A percentile compares a stretch with the other conserved stretches of the same genome.
These are phyloP conservation scores for Aspergillus coremiiformis DNA, from an alignment of 495 filamentous ascomycete genomes.

Conservation along the genomic window DNA sequence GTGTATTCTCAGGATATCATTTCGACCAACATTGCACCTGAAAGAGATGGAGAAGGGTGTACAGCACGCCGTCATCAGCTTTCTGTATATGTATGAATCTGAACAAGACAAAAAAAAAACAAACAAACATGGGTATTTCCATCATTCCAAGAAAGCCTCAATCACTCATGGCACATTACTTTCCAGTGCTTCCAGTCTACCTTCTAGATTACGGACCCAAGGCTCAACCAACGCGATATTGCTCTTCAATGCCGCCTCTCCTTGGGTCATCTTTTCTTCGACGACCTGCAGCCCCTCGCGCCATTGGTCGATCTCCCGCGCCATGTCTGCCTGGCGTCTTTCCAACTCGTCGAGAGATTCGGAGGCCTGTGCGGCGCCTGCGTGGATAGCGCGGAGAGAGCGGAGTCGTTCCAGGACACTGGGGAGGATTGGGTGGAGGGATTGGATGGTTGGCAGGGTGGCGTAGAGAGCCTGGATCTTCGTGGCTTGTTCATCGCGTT, in stretches of 20 bases:
- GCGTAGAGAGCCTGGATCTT: conserved; percentile 92
- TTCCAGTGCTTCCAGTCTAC: conserved; percentile 53
- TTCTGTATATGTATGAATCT: background rate
- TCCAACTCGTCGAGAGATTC: conserved; percentile 70
- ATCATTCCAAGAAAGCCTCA: background rate
- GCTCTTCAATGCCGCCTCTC: conserved; percentile 58
- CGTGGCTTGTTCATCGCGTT: conserved; percentile 59
- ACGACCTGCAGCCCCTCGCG: conserved; percentile 71
- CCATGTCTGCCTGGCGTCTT: conserved; percentile 74
- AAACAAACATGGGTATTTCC: conserved; percentile 9
- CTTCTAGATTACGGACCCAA: conserved; percentile 86
- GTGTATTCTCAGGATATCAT: background rate
- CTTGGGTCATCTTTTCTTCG: conserved; percentile 62
- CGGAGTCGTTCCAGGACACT: conserved; percentile 77
- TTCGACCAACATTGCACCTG: background rate
- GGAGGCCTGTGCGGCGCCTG: conserved; percentile 79
- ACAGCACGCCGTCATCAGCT: background rate
- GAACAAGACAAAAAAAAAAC: background rate
- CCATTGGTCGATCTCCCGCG: conserved; percentile 77
- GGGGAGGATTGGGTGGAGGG: conserved; percentile 74
- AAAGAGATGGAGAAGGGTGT: background rate
- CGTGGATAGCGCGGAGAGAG: conserved; percentile 76
- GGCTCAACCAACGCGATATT: conserved; percentile 77
- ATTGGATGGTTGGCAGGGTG: conserved; percentile 83
- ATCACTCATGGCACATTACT: conserved; percentile 12